These are phyloP conservation scores for Eucalyptus pauciflora DNA, from an alignment of 345 rosid genomes.

Conservation along the genomic window DNA sequence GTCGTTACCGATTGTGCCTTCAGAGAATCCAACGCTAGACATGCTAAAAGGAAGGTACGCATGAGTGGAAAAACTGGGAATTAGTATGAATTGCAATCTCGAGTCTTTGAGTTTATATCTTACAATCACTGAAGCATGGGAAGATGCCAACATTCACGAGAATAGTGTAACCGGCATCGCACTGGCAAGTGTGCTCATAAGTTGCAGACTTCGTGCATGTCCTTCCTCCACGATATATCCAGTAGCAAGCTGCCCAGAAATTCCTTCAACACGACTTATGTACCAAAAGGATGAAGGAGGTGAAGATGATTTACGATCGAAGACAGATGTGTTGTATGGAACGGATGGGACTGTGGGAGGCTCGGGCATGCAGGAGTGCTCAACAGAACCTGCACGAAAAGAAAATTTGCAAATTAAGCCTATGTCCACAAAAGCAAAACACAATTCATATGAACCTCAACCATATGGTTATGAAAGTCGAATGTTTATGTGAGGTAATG, in stretches of 20 bases:
- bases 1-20: slow-evolving; percentile 38
- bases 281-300: no score
- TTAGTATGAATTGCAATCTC: background rate
- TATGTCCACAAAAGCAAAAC: no score
- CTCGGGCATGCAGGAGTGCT: no score
- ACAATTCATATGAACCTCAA: no score
- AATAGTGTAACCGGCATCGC: slow-evolving; percentile 10
- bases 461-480: background rate
- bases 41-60: background rate
- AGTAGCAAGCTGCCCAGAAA: no score
- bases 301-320: no score
- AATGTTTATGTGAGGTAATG: background rate
- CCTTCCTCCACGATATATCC: no score
- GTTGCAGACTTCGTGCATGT: background rate
- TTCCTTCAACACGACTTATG: no score
- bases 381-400: no score
- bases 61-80: background rate
- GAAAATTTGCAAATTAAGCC: no score
- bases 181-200: slow-evolving; percentile 3
- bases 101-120: background rate
- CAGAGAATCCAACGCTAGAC: background rate
- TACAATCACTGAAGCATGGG: slow-evolving; percentile 39
- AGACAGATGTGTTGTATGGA: no score
- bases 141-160: slow-evolving; percentile 11
- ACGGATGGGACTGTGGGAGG: no score